A percentile compares a stretch with the other conserved stretches of the same genome.
phyloP scores from a whole-genome alignment of 2,329 filamentous ascomycete species.

The Pezicula rhizophila region DNA sequence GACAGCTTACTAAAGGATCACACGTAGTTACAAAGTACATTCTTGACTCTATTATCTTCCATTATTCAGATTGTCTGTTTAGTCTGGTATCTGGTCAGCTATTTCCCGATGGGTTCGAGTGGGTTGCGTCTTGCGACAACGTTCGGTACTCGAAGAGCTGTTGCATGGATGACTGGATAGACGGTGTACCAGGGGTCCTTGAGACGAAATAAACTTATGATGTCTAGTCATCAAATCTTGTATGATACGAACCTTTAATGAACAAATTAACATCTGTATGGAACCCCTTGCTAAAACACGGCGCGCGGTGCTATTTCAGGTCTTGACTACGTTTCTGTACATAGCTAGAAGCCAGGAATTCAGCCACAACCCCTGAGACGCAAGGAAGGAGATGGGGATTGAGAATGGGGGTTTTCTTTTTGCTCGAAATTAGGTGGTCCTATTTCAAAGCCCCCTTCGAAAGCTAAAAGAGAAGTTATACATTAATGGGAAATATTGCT shows the following conservation, averaged over 20 bases:
- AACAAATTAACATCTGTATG: too few relatives aligned
- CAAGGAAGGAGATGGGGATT: too few relatives aligned
- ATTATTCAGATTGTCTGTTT: slow-evolving; percentile 78
- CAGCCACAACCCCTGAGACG: too few relatives aligned
- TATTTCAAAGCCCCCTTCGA: too few relatives aligned
- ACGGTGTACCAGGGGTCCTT: slow-evolving; percentile 31
- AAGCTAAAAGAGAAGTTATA: too few relatives aligned
- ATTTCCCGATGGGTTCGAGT: slow-evolving; percentile 93
- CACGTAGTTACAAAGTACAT: slow-evolving; percentile 68
- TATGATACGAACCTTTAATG: neutral
- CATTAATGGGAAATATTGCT: too few relatives aligned
- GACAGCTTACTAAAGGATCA: neutral
- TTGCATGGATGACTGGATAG: slow-evolving; percentile 84
- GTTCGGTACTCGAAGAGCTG: slow-evolving; percentile 77
- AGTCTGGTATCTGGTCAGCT: slow-evolving; percentile 91
- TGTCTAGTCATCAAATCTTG: neutral
- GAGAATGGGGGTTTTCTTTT: too few relatives aligned
- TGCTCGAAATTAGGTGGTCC: too few relatives aligned
- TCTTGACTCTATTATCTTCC: slow-evolving; percentile 79
- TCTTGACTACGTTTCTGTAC: too few relatives aligned
- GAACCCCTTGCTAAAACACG: too few relatives aligned
- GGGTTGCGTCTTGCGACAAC: slow-evolving; percentile 80
- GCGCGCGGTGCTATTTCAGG: too few relatives aligned
- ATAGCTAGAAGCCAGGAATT: too few relatives aligned
- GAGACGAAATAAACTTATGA: neutral